Evolutionary conservation across 352 stramenopile genomes (phyloP).

Genomic region (Phytophthora syringae): DNA sequence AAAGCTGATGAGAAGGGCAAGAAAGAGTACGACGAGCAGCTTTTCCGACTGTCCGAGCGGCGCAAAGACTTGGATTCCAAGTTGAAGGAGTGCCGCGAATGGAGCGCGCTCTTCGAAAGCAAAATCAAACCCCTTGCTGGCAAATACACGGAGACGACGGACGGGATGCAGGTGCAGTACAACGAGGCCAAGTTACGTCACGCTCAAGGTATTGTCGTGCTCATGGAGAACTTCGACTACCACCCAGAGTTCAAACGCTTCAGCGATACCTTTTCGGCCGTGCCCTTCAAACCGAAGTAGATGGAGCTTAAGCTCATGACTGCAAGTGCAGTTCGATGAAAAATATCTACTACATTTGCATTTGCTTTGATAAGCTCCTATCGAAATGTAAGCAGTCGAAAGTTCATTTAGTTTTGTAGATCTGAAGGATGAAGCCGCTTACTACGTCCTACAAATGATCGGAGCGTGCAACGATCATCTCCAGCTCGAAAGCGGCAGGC

Average conservation of each 20-base stretch:
- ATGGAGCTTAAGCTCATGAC: neutral
- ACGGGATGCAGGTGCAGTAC: conserved; percentile 82
- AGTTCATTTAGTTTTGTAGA: neutral
- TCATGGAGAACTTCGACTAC: conserved; percentile 91
- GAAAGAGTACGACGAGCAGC: conserved; percentile 79
- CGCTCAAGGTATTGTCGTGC: conserved; percentile 80
- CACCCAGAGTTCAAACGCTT: conserved; percentile 91
- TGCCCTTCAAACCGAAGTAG: conserved; percentile 79
- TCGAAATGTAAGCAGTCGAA: conserved; percentile 1
- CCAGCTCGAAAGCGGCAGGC: conserved; percentile 69
- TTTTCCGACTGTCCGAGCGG: conserved; percentile 62
- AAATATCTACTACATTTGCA: neutral
- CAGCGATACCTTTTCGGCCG: conserved; percentile 86
- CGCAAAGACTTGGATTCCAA: conserved; percentile 64
- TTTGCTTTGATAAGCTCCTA: too few relatives aligned
- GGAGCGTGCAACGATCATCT: conserved; percentile 45
- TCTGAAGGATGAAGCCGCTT: neutral
- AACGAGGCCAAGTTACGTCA: conserved; percentile 88
- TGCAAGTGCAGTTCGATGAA: neutral
- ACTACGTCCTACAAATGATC: conserved; percentile 13
- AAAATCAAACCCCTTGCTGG: conserved; percentile 76
- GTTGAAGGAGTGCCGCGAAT: conserved; percentile 58
- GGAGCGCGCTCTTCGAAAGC: conserved; percentile 72
- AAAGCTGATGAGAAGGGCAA: conserved; percentile 81
- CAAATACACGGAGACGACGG: conserved; percentile 78